A percentile compares a stretch with the other conserved stretches of the same genome.
phyloP scores from a whole-genome alignment of 2,329 filamentous ascomycete genomes.

The Xylariaceae sp. region DNA sequence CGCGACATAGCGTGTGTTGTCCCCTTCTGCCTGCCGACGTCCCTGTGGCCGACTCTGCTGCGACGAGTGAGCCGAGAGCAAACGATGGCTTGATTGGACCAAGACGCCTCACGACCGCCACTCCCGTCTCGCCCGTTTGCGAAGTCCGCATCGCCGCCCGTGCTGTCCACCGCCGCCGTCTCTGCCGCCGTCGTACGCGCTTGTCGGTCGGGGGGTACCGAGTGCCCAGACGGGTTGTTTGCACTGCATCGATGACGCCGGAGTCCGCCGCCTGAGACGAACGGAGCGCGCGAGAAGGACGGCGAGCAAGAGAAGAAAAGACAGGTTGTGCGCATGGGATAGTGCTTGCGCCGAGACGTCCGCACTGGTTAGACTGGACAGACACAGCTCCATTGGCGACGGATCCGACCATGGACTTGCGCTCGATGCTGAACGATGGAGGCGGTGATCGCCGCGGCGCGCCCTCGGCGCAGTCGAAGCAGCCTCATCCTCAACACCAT shows the following conservation, averaged over 20 bases:
- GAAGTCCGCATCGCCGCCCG: not conserved
- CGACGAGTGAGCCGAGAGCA: no score
- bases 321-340: no score
- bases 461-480: slow-evolving; percentile 23
- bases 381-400: no score
- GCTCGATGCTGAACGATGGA: slow-evolving; percentile 42
- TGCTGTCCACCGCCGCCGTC: not conserved
- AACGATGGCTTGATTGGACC: not conserved
- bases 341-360: no score
- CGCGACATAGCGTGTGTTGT: no score
- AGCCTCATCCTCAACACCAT: slow-evolving; percentile 17
- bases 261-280: slow-evolving; percentile 4
- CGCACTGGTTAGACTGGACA: no score
- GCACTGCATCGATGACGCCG: slow-evolving; percentile 8
- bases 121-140: slow-evolving; percentile 1
- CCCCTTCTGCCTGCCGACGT: no score
- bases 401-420: slow-evolving; percentile 17
- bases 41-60: no score
- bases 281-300: not conserved
- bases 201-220: no score
- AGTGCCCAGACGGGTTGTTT: no score
- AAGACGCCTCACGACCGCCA: not conserved
- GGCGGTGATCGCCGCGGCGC: slow-evolving; percentile 21
- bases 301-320: not conserved
- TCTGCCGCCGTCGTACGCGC: not conserved